A percentile compares a stretch with the other conserved stretches of the same genome.
These are phyloP conservation scores for Pilobolus umbonatus DNA, from an alignment of 192 early-diverging fungal species.

Conservation along the genomic window DNA sequence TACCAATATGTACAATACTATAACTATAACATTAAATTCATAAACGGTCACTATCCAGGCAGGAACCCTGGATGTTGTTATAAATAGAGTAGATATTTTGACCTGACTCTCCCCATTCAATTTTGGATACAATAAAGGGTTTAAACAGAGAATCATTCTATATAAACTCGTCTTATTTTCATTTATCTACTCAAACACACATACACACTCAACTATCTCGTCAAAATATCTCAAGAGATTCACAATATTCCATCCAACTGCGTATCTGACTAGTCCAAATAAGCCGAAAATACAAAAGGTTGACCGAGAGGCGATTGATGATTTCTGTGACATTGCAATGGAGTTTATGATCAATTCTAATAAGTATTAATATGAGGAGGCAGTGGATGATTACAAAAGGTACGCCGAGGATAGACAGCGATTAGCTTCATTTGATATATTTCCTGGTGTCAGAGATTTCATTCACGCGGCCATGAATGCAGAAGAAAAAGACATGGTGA, in stretches of 20 bases:
- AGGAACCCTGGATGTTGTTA: too few relatives aligned
- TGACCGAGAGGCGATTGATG: not conserved
- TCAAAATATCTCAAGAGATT: conserved; percentile 1
- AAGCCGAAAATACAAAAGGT: conserved; percentile 7
- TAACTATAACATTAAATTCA: too few relatives aligned
- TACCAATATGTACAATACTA: too few relatives aligned
- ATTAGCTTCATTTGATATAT: not conserved
- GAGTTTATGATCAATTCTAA: conserved; percentile 2
- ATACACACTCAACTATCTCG: too few relatives aligned
- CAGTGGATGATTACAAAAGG: not conserved
- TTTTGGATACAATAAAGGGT: too few relatives aligned
- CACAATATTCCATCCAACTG: conserved; percentile 4
- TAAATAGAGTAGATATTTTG: too few relatives aligned
- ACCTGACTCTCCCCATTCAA: too few relatives aligned
- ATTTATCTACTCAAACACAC: too few relatives aligned
- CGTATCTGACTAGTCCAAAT: conserved; percentile 9
- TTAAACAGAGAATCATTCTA: too few relatives aligned
- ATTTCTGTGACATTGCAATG: conserved; percentile 9
- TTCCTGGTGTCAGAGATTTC: conserved; percentile 4
- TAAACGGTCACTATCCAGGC: too few relatives aligned
- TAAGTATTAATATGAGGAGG: not conserved
- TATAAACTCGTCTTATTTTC: too few relatives aligned
- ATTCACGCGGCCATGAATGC: not conserved
- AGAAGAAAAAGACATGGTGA: not conserved
- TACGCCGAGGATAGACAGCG: not conserved